phyloP scores from a whole-genome alignment of 257 asterid species.

The Lantana camara region DNA sequence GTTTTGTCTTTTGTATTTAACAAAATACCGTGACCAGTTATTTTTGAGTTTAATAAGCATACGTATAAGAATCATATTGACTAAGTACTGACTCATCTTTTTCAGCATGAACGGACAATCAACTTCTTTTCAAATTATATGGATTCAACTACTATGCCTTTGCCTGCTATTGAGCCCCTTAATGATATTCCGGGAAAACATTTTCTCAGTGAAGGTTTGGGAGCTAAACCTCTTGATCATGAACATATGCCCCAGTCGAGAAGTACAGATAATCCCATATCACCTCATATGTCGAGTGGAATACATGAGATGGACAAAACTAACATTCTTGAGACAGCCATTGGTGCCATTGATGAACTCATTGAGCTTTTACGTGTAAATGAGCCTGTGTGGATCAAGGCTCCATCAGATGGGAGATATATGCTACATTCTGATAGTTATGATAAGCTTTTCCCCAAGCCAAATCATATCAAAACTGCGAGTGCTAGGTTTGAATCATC shows the following conservation, averaged over 20 bases:
- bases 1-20: conserved; percentile 6
- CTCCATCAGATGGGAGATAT: conserved; percentile 44
- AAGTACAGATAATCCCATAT: conserved; percentile 18
- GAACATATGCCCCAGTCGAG: conserved; percentile 4
- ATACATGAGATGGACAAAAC: conserved; percentile 40
- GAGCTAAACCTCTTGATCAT: conserved; percentile 18
- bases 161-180: conserved; percentile 27
- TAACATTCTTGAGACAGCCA: conserved; percentile 37
- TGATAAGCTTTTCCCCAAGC: conserved; percentile 51
- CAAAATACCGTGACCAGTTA: neutral
- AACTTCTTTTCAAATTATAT: conserved; percentile 34
- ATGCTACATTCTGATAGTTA: conserved; percentile 50
- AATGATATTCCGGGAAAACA: conserved; percentile 20
- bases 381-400: conserved; percentile 63
- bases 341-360: conserved; percentile 57
- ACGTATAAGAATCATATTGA: conserved; percentile 3
- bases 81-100: neutral
- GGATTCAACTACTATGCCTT: conserved; percentile 22
- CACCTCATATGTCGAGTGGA: conserved; percentile 22
- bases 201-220: conserved; percentile 28
- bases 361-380: conserved; percentile 49
- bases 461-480: conserved; percentile 31
- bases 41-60: conserved; percentile 11
- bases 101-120: conserved; percentile 45
- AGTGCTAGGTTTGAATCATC: conserved; percentile 72